These are phyloP conservation scores for Macrocybe gigantea DNA, from an alignment of 768 basidiomycete species.

Conservation along the genomic window DNA sequence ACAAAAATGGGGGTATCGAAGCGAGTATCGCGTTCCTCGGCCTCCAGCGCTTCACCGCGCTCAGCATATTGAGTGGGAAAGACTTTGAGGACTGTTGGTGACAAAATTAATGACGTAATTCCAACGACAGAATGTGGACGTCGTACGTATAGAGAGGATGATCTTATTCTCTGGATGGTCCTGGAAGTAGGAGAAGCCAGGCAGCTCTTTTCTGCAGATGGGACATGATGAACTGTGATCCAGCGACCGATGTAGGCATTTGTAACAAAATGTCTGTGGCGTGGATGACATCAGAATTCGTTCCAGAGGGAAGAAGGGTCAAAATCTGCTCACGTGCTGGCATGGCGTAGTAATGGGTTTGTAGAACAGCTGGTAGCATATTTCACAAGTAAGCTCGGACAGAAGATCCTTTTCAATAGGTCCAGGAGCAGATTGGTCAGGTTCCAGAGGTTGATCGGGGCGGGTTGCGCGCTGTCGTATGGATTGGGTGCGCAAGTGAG, in stretches of 20 bases:
- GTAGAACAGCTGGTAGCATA: conserved; percentile 80
- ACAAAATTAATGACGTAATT: conserved; percentile 5
- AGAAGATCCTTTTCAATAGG: conserved; percentile 58
- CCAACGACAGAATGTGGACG: conserved; percentile 1
- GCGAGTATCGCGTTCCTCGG: conserved; percentile 72
- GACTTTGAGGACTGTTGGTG: conserved; percentile 52
- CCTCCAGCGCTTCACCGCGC: conserved; percentile 55
- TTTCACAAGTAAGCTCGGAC: conserved; percentile 80
- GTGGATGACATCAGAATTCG: conserved; percentile 3
- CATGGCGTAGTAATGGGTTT: conserved; percentile 92
- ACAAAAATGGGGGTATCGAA: conserved; percentile 91
- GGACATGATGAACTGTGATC: conserved; percentile 85
- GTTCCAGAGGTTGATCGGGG: conserved; percentile 25
- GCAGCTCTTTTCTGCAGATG: conserved; percentile 76
- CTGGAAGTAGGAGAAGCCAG: conserved; percentile 72
- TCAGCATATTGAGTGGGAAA: conserved; percentile 63
- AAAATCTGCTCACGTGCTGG: conserved; percentile 67
- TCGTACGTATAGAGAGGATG: conserved; percentile 63
- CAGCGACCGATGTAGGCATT: conserved; percentile 84
- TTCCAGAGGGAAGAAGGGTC: conserved; percentile 2
- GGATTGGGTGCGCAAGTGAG: conserved; percentile 29
- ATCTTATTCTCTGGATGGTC: conserved; percentile 73
- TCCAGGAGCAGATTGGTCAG: conserved; percentile 19
- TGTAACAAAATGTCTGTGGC: conserved; percentile 79
- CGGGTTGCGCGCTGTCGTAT: conserved; percentile 22